Conservation (phyloP, 2,329 filamentous ascomycete species). For the Trichocomaceae sp. region DNA sequence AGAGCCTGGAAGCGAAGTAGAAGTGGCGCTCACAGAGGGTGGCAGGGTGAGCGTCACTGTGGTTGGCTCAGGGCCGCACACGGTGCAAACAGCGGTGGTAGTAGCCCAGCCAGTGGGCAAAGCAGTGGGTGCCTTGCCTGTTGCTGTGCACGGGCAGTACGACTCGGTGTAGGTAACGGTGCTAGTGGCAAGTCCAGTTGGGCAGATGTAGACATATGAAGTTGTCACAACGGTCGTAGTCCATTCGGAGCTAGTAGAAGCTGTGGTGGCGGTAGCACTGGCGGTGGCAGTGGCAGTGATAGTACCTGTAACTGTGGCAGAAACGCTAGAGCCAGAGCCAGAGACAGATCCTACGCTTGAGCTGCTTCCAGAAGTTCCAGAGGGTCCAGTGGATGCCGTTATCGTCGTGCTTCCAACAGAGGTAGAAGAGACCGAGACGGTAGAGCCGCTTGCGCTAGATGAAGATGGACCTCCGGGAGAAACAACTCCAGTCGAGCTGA, state of each 20-base stretch:
- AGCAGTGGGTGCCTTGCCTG: conserved; percentile 13
- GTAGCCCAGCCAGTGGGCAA: conserved; percentile 15
- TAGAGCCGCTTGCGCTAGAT: neutral
- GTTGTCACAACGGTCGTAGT: conserved; percentile 21
- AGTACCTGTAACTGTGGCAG: conserved; percentile 4
- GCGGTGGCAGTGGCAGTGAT: conserved; percentile 1
- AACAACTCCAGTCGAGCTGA: neutral
- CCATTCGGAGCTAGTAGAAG: conserved; percentile 10
- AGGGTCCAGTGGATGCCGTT: neutral
- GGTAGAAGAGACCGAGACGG: neutral
- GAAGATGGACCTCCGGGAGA: conserved; percentile 1
- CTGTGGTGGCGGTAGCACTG: conserved; percentile 3
- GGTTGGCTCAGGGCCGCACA: conserved; percentile 20
- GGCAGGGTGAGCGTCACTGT: conserved; percentile 18
- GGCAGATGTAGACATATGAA: conserved; percentile 24
- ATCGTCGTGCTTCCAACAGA: neutral
- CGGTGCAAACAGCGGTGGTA: conserved; percentile 18
- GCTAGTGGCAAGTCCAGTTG: conserved; percentile 24
- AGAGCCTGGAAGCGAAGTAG: conserved; percentile 10
- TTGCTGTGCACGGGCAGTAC: conserved; percentile 18
- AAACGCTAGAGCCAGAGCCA: conserved; percentile 6
- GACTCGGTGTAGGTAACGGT: conserved; percentile 21
- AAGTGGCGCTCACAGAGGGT: conserved; percentile 8
- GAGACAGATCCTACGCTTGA: neutral
- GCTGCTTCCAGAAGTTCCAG: conserved; percentile 4